Base-by-base conservation (phyloP, 2,329 filamentous ascomycete genomes). In the Fusarium virguliforme region DNA sequence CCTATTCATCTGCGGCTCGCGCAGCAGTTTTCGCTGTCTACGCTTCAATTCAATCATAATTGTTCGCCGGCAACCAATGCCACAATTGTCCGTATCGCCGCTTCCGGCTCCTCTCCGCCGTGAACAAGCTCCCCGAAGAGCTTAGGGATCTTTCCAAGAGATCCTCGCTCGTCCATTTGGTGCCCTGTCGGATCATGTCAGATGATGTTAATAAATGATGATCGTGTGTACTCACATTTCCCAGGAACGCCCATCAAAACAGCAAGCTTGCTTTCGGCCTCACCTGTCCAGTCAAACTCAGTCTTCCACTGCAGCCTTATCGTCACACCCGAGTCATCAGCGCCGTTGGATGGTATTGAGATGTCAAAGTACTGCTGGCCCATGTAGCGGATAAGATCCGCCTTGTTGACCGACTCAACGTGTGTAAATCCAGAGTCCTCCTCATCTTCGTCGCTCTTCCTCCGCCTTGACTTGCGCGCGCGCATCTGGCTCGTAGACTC, bases 261-360 rank as follows among this genome's bases (percentile, higher is more conserved):
- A 5, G 81, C 81, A 15, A 93, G 79, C 48, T 83, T 82, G 71
- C 87, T 92, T 74, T 87, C 86, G 5, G 89, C 91, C 75, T 93
- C 91, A 6, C 91, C 91, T 0, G 90, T 91, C 91, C 91, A 93
- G 78, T 93, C 91, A 74, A 93, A 92, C 2, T 80, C 79, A 46
- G 92, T 89, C 51, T 79, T 82, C 91, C 91, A 94, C 62, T 85
- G 83, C 1, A 93, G 80, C 28, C 88, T 85, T 5, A 90, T 61
- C 10, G 83, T 77, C 3, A 86, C 82, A 9, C 81, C 66, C 1
- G 78, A 76, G 1, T 81, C 77, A 0, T 81, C 77, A 54, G 72
- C 68, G 56, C 75, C 58, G 73, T 62, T 72, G 3, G 71, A 53
- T 30, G 85, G 75, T 6, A 87, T 69, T 0, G 82, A 79, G 1